These are phyloP conservation scores for Aspergillus pseudoterreus DNA, from an alignment of 2,329 filamentous ascomycete genomes.

Conservation along the genomic window DNA sequence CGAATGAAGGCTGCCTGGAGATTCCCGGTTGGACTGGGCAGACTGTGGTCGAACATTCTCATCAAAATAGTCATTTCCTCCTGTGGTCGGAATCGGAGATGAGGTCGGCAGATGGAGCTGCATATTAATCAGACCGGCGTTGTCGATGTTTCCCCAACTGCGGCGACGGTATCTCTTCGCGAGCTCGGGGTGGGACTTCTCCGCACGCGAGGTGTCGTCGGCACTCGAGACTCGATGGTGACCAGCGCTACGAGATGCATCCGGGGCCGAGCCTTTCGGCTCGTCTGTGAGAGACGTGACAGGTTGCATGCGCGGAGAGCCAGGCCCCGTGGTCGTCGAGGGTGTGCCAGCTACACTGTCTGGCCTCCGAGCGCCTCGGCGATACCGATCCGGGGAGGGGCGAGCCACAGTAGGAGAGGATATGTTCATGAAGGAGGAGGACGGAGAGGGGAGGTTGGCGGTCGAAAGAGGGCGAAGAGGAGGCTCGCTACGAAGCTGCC, in stretches of 20 bases:
- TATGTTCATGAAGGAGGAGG: constrained; percentile 51
- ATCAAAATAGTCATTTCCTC: constrained; percentile 35
- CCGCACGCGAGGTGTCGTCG: constrained; percentile 64
- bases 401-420: constrained; percentile 57
- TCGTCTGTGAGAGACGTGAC: constrained; percentile 20
- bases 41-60: constrained; percentile 30
- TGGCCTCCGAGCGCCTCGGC: constrained; percentile 60
- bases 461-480: constrained; percentile 43
- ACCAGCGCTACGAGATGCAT: constrained; percentile 41
- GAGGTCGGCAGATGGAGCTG: constrained; percentile 32
- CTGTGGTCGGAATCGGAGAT: constrained; percentile 26
- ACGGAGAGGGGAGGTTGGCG: constrained; percentile 48
- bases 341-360: constrained; percentile 40
- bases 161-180: constrained; percentile 75
- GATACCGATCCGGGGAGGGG: constrained; percentile 77
- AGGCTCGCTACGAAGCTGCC: constrained; percentile 34
- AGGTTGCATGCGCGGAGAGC: constrained; percentile 40
- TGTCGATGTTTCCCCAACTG: constrained; percentile 69
- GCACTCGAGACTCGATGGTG: constrained; percentile 58
- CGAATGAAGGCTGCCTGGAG: constrained; percentile 60
- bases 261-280: constrained; percentile 26
- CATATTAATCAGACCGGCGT: constrained; percentile 34
- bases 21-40: constrained; percentile 50
- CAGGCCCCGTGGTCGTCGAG: constrained; percentile 5
- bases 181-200: constrained; percentile 58